Evolutionary conservation across 495 filamentous ascomycete species (phyloP), one percentile per base, ranked within the genome.

Genomic region (Podospora fimiseda): DNA sequence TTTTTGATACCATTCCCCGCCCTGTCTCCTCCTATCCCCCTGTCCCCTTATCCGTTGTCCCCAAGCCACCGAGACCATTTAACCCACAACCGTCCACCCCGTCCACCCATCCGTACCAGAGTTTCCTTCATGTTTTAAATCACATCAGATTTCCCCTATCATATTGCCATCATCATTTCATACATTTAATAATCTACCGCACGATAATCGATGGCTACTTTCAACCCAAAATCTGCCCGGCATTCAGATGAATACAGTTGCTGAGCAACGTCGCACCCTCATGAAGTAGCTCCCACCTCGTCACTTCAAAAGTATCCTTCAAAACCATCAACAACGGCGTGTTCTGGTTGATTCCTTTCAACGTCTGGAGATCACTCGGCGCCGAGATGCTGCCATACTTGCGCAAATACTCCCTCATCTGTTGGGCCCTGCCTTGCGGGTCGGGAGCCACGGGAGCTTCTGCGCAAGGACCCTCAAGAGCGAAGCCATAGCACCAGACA

Each of bases 401-500:
- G 30, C 75, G 67, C 41, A 98, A 72, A 62, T 88, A 98, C 13
- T 73, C 68, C 47, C 85, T 78, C 92, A 96, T 96, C 61, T 92
- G 83, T 16, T 66, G 74, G 50, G 85, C 76, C 66, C 85, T 84
- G 50, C 89, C 84, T 6, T 83, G 76, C 20, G 75, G 73, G 2
- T 79, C 76, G 4, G 70, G 67, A 14, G 80, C 79, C 24, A 77
- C 57, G 2, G 79, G 71, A 7, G 69, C 62, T 16, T 44, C 55
- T 0, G 74, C 67, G 48, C 87, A 77, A 0, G 89, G 78, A 0
- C 93, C 93, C 61, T 96, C 93, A 49, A 96, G 70, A 9, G 93
- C 93, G 64, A 82, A 97, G 19, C 89, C 93, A 61, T 97, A 98
- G 50, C 82, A 90, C 92, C 92, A 98, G 15, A 96, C 88, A 22